Conservation (phyloP, 2,329 filamentous ascomycete species). For the Fusarium coffeatum region DNA sequence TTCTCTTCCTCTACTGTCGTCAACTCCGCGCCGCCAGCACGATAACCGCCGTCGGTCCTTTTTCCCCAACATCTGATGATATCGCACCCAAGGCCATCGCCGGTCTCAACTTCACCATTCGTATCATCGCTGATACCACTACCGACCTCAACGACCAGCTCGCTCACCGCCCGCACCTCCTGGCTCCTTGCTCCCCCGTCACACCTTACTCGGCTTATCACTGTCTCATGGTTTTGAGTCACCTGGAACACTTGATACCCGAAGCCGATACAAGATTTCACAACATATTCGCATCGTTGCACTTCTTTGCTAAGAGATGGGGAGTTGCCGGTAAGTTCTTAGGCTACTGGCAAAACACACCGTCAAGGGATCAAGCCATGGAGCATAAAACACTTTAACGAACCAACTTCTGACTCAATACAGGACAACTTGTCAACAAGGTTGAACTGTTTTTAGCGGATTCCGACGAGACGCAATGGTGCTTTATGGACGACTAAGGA, state of each 20-base stretch:
- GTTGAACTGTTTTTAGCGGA: constrained; percentile 46
- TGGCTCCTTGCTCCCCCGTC: constrained; percentile 50
- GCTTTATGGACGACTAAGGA: constrained; percentile 41
- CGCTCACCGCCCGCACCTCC: constrained; percentile 47
- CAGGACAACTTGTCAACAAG: constrained; percentile 47
- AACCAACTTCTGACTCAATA: constrained; percentile 22
- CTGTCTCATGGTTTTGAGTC: constrained; percentile 50
- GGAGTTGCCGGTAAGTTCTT: constrained; percentile 48
- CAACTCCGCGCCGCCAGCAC: constrained; percentile 47
- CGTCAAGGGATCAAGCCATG: constrained; percentile 6
- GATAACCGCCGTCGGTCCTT: constrained; percentile 31
- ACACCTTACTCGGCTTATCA: constrained; percentile 52
- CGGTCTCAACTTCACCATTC: constrained; percentile 53
- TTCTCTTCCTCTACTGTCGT: constrained; percentile 51
- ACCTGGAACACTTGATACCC: constrained; percentile 50
- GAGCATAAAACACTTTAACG: not conserved
- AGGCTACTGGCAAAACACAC: constrained; percentile 10
- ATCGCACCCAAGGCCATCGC: constrained; percentile 52
- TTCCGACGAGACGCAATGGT: constrained; percentile 42
- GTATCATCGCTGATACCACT: constrained; percentile 53
- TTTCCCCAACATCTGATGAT: constrained; percentile 41
- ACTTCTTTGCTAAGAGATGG: constrained; percentile 53
- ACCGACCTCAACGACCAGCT: constrained; percentile 51
- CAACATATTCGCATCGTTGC: constrained; percentile 50
- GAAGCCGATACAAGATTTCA: constrained; percentile 50